Evolutionary conservation across 2,329 filamentous ascomycete species (phyloP).

Genomic region (Talaromyces sp.): DNA sequence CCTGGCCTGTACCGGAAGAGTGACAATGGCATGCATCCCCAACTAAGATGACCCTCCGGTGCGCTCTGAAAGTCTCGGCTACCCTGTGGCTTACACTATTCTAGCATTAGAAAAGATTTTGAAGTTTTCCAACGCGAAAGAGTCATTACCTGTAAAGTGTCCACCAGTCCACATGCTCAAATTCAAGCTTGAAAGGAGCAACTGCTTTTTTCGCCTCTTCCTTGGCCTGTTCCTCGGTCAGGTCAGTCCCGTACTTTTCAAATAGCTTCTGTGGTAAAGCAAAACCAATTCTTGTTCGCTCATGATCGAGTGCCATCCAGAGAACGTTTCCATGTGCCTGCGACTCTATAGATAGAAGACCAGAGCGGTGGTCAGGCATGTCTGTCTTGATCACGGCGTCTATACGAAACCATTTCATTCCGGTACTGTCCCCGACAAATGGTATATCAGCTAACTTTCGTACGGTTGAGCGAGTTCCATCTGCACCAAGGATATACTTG

Average conservation of each 20-base stretch:
- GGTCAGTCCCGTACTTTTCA: neutral
- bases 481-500: conserved; percentile 2
- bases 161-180: conserved; percentile 4
- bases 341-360: neutral
- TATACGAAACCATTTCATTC: conserved; percentile 4
- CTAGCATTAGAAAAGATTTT: neutral
- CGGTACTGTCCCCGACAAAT: neutral
- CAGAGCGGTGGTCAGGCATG: neutral
- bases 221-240: neutral
- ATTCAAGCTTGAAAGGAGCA: conserved; percentile 2
- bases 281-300: neutral
- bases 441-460: neutral
- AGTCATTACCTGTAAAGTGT: neutral
- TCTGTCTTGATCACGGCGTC: conserved; percentile 1
- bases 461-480: neutral
- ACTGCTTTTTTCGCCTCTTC: neutral
- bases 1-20: neutral
- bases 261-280: neutral
- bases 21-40: conserved; percentile 3
- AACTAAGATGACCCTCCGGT: neutral
- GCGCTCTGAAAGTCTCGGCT: neutral
- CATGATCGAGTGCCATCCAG: conserved; percentile 1
- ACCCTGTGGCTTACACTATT: neutral
- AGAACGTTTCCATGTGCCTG: neutral
- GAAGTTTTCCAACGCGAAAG: neutral